A percentile compares a stretch with the other conserved stretches of the same genome.
These are phyloP conservation scores for Colletotrichum tropicicola DNA, from an alignment of 2,329 filamentous ascomycete species.

Conservation along the genomic window DNA sequence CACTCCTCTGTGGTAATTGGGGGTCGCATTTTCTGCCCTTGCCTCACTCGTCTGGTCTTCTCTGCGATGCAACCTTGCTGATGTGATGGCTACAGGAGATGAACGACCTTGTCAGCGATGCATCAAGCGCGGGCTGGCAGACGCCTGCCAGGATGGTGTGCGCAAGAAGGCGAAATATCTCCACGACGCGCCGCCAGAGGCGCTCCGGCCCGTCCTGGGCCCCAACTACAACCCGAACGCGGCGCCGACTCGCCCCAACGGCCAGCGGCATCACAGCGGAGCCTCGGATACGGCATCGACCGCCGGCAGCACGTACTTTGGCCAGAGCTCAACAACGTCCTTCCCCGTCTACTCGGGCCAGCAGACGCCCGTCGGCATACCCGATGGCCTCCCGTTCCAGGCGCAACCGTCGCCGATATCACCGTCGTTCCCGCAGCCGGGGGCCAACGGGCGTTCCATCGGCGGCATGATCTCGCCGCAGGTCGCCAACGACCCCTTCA, in stretches of 20 bases:
- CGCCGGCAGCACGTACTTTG: slow-evolving; percentile 56
- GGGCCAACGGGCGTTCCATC: slow-evolving; percentile 43
- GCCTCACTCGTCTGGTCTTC: neutral
- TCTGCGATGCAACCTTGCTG: slow-evolving; percentile 12
- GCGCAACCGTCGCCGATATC: slow-evolving; percentile 78
- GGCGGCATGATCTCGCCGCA: slow-evolving; percentile 58
- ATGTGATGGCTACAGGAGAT: slow-evolving; percentile 70
- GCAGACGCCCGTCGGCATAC: slow-evolving; percentile 56
- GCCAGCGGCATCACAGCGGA: slow-evolving; percentile 45
- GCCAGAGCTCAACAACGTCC: slow-evolving; percentile 53
- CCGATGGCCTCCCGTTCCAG: slow-evolving; percentile 64
- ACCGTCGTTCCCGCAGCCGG: slow-evolving; percentile 71
- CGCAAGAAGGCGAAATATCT: slow-evolving; percentile 99
- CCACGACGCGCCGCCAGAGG: slow-evolving; percentile 92
- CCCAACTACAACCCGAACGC: slow-evolving; percentile 72
- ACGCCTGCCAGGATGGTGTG: slow-evolving; percentile 93
- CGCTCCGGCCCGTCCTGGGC: slow-evolving; percentile 84
- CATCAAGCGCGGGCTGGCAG: slow-evolving; percentile 90
- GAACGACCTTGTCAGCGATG: slow-evolving; percentile 94
- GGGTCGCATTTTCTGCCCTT: neutral
- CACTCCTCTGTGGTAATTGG: slow-evolving; percentile 7
- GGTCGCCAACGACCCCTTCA: slow-evolving; percentile 61
- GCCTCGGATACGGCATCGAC: slow-evolving; percentile 52
- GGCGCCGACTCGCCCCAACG: slow-evolving; percentile 51
- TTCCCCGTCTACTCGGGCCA: slow-evolving; percentile 62